These are phyloP conservation scores for Sorghum bicolor DNA, from an alignment of 176 grass and related monocot genomes.

Conservation along the genomic window Sorghum_bicolor_NCBIv3 NC_012877.2:7792001-7792500, in stretches of 20 bases:
- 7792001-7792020: constrained; percentile 8
- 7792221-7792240: not conserved
- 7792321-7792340: not conserved
- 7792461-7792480: constrained; percentile 21
- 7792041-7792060: constrained; percentile 7
- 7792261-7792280: not conserved
- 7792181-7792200: not conserved
- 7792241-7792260: not conserved
- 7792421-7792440: constrained; percentile 13
- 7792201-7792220: not conserved
- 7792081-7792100: not conserved
- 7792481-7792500: not conserved
- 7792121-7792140: not conserved
- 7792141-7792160: not conserved
- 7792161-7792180: not conserved
- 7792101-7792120: not conserved
- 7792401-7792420: not conserved
- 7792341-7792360: not conserved
- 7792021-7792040: not conserved
- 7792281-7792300: not conserved
- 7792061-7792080: constrained; percentile 9
- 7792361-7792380: not conserved
- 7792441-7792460: not conserved
- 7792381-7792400: constrained; percentile 26
- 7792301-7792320: not conserved